These are phyloP conservation scores for Kokia cookei DNA, from an alignment of 441 rosid genomes.

Conservation along the genomic window DNA sequence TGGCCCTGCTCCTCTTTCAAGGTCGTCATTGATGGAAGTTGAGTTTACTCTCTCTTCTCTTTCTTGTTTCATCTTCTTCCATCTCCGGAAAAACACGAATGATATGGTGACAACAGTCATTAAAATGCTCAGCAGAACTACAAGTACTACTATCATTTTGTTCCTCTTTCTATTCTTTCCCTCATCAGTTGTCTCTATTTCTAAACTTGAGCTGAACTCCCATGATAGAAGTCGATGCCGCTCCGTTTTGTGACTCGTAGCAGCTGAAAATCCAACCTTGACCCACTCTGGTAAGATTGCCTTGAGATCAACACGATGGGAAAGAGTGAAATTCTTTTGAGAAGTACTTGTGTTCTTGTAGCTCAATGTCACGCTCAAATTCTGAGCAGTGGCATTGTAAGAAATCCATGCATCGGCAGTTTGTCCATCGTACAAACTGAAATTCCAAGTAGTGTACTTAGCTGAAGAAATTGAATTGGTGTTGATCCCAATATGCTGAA, in stretches of 20 bases:
- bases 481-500: constrained; percentile 37
- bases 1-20: constrained; percentile 49
- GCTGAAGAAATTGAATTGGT: constrained; percentile 31
- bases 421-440: background rate
- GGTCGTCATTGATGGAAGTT: constrained; percentile 40
- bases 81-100: background rate
- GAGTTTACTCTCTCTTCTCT: constrained; percentile 11
- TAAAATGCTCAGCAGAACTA: constrained; percentile 15
- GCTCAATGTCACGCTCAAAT: constrained; percentile 28
- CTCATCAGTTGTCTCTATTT: background rate
- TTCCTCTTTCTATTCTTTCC: background rate
- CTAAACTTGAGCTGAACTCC: constrained; percentile 25
- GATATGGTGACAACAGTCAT: background rate
- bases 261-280: constrained; percentile 27
- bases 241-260: constrained; percentile 9
- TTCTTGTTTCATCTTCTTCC: constrained; percentile 9
- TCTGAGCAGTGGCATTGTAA: constrained; percentile 22
- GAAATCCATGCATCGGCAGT: constrained; percentile 18
- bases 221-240: constrained; percentile 21
- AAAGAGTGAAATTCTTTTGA: constrained; percentile 21
- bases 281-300: constrained; percentile 22
- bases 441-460: constrained; percentile 4
- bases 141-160: constrained; percentile 4
- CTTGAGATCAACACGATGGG: constrained; percentile 15
- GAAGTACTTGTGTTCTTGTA: constrained; percentile 4